Percentiles rank a stretch among this genome's conserved stretches.
Evolutionary conservation across 176 grass and related monocot species (phyloP).

Genomic region (Avena sativa): DNA sequence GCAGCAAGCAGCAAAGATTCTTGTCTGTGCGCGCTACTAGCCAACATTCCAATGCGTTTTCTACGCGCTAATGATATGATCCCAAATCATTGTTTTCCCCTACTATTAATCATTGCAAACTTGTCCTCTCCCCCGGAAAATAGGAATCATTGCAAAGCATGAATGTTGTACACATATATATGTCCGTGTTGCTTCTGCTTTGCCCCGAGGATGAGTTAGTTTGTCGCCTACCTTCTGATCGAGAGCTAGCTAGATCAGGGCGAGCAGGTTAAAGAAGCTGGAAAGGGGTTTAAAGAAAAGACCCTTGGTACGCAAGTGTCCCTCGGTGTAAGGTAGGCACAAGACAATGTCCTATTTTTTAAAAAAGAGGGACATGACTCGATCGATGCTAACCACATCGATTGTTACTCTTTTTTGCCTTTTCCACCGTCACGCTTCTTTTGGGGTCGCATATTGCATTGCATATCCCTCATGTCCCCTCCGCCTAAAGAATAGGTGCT

Average conservation of each 20-base stretch:
- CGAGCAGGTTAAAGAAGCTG: no score
- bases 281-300: no score
- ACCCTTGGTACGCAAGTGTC: no score
- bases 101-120: no score
- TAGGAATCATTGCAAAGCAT: not conserved
- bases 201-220: not conserved
- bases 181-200: conserved; percentile 18
- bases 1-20: not conserved
- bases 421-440: not conserved
- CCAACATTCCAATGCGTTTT: not conserved
- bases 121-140: not conserved
- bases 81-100: conserved; percentile 12
- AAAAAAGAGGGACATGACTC: no score
- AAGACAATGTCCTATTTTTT: no score
- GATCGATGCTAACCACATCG: not conserved
- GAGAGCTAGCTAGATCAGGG: no score
- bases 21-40: not conserved
- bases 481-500: not conserved
- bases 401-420: conserved; percentile 5
- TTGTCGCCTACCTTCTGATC: not conserved
- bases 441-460: not conserved
- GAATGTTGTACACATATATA: no score
- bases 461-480: no score
- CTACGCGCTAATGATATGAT: not conserved
- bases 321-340: no score